Evolutionary conservation across 176 grass and related monocot genomes (phyloP), one percentile per base, ranked within the genome.

Genomic region (Thalia dealbata): DNA sequence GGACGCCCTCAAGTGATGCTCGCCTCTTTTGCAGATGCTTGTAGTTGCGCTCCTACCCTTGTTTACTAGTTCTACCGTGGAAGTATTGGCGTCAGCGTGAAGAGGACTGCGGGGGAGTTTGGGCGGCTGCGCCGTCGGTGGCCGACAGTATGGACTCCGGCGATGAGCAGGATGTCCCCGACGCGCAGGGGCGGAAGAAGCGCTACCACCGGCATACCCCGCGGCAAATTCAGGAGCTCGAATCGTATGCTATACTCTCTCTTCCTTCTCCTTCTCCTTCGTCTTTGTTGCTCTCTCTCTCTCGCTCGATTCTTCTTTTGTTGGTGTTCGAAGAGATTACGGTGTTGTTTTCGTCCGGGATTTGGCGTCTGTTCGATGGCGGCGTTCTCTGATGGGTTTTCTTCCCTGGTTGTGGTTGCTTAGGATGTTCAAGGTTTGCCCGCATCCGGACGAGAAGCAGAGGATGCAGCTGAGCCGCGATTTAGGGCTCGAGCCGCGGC

Each of bases 171-270:
- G 90, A 95, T 74, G 81, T 85, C 41, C 86, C 85, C 79, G 83
- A 91, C 64, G 67, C 69, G 55, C 83, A 93, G 72, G 82, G 78
- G 67, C 81, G 78, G 74, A 85, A 82, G 23, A 99, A 90, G 78
- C 83, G 83, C 3, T 99, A 99, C 88, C 95, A 99, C 81, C 90
- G 95, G 67, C 95, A 99, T 77, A 99, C 90, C 11, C 95, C 90
- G 16, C 85, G 83, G 73, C 95, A 99, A 85, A 99, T 99, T 86
- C 95, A 95, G 83, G 79, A 91, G 46, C 90, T 99, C 35, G 95
- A 99, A 83, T 52, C 83, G 95, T 99, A 91, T 29, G 71, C 71
- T 73, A 48, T 67, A 6, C 10, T 62, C 24, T n/a, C 62, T 59
- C 11, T 14, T 25, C 67, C 26, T 0, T 4, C 73, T 25, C 67